A percentile compares a stretch with the other conserved stretches of the same genome.
phyloP scores from a whole-genome alignment of 306 rosid species.

The Quercus agrifolia region DNA sequence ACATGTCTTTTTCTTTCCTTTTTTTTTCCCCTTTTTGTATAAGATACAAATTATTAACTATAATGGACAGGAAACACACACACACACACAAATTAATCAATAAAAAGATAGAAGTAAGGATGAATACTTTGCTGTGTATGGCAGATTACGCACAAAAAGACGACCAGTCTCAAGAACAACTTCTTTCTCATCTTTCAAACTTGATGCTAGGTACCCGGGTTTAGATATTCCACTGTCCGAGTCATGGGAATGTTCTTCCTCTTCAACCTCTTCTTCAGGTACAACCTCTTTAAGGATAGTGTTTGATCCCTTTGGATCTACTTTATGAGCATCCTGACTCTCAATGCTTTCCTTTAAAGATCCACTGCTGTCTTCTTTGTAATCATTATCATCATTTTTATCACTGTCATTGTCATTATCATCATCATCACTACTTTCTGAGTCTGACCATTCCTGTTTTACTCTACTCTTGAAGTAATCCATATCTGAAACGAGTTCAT shows the following conservation, averaged over 20 bases:
- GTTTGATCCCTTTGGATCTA: slow-evolving; percentile 20
- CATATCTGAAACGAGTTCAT: slow-evolving; percentile 56
- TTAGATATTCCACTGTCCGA: slow-evolving; percentile 21
- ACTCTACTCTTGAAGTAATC: slow-evolving; percentile 87
- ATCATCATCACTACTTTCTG: slow-evolving; percentile 54
- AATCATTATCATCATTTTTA: slow-evolving; percentile 17
- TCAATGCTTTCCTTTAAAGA: slow-evolving; percentile 21
- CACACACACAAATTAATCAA: not conserved
- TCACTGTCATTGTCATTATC: slow-evolving; percentile 25
- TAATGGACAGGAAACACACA: not conserved
- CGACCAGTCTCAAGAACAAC: slow-evolving; percentile 54
- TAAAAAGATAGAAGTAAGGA: not conserved
- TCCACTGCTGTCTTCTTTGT: slow-evolving; percentile 10
- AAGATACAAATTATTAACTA: not conserved
- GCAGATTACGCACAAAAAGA: slow-evolving; percentile 88
- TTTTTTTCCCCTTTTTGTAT: not conserved
- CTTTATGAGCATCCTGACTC: slow-evolving; percentile 24
- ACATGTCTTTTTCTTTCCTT: not conserved
- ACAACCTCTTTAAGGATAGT: slow-evolving; percentile 20
- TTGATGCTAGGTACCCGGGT: slow-evolving; percentile 20
- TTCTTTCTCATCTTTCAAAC: slow-evolving; percentile 40
- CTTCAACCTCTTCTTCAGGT: slow-evolving; percentile 19
- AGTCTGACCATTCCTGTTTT: slow-evolving; percentile 76
- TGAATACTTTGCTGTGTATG: slow-evolving; percentile 63
- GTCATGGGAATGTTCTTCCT: slow-evolving; percentile 11